phyloP scores from a whole-genome alignment of 164 flowering plant genomes.

The Umbilicus rupestris region DNA sequence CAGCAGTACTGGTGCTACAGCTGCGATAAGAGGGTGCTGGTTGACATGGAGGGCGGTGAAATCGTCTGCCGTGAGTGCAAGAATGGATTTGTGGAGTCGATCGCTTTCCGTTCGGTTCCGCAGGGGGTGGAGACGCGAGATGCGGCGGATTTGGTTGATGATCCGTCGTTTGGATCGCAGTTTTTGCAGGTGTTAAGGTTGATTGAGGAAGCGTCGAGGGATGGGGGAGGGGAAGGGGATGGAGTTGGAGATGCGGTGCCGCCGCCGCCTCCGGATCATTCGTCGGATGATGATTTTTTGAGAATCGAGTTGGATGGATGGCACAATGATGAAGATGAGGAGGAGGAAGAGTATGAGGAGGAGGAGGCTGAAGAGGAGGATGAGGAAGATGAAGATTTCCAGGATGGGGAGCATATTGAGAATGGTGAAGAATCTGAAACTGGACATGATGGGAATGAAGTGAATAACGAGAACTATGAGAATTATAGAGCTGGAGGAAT shows the following conservation, averaged over 20 bases:
- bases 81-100: not conserved
- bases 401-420: conserved; percentile 20
- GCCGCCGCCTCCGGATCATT: conserved; percentile 22
- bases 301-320: conserved; percentile 59
- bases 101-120: not conserved
- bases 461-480: conserved; percentile 16
- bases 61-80: not conserved
- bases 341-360: conserved; percentile 15
- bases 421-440: conserved; percentile 9
- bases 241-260: conserved; percentile 7
- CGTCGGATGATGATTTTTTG: conserved; percentile 43
- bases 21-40: conserved; percentile 3
- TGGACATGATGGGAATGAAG: conserved; percentile 15
- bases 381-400: not conserved
- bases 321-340: conserved; percentile 29
- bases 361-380: conserved; percentile 8
- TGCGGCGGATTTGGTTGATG: not conserved
- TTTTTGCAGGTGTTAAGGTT: not conserved
- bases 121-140: not conserved
- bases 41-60: not conserved
- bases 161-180: not conserved
- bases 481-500: conserved; percentile 15
- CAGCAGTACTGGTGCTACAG: conserved; percentile 6
- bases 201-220: not conserved
- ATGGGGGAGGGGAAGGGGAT: not conserved